Base-by-base conservation (phyloP, 2,329 filamentous ascomycete species). In the Fusarium cyanostomum region DNA sequence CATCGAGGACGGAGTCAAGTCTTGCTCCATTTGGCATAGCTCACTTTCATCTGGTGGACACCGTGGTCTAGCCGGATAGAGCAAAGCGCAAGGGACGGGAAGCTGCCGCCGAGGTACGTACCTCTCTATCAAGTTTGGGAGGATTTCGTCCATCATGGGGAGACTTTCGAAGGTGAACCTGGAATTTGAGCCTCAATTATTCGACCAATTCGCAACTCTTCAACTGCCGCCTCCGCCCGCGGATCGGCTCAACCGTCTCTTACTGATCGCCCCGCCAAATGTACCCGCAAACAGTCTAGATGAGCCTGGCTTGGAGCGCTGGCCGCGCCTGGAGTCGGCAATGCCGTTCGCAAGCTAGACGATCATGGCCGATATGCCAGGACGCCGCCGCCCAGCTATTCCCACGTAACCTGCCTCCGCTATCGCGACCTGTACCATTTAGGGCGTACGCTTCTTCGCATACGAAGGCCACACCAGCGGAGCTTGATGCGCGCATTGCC, bases 401-500 rank as follows among this genome's bases (percentile, higher is more conserved):
- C 18, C 43, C 59, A 18, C 54, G 27, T 37, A 41, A 12, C 26
- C 13, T 30, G 1, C 4, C 37, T 12, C 42, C 37, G 7, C 21
- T 28, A 15, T 33, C 56, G 10, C 37, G 37, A n/a, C 27, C 31
- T 37, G 10, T 42, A 8, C 37, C 56, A 7, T 30, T 37, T 11
- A 60, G 59, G 6, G 27, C 52, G 27, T 67, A 57, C 42, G 48
- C 56, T 31, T 37, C 66, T 15, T 48, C 44, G 24, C 34, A 28
- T 8, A 39, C 71, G 7, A 79, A 78, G 46, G 52, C 72, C 6
- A 70, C 73, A 8, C 69, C 76, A 5, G 59, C 72, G 7, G 70
- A 78, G 51, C 72, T 79, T 31, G 77, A 79, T 34, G 69, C 70
- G 11, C 84, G 87, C 65, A 93, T 94, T 59, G 82, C 87, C 13